Conservation (phyloP, 2,329 filamentous ascomycete species). For the Trichoderma gracile region DNA sequence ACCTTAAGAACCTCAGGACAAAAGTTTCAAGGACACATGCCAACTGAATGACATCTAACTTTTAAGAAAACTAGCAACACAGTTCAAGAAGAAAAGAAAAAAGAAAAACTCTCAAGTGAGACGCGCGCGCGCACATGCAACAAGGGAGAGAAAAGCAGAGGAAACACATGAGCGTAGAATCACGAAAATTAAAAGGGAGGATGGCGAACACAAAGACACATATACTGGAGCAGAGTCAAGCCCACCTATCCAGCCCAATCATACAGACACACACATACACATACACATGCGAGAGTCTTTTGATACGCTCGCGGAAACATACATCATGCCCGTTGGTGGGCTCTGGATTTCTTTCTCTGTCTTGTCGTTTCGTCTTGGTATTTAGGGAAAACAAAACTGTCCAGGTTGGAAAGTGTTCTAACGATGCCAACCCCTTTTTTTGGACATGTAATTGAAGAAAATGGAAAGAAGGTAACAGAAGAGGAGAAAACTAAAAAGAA, state of each 20-base stretch:
- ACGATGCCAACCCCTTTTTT: not conserved
- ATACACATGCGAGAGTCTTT: no score
- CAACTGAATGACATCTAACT: no score
- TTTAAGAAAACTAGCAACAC: no score
- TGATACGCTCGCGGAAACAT: no score
- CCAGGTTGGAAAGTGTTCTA: not conserved
- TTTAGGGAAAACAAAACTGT: not conserved
- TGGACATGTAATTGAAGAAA: not conserved
- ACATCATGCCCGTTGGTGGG: no score
- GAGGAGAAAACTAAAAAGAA: not conserved
- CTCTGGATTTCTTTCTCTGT: not conserved
- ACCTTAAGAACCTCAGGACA: no score
- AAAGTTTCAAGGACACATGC: no score
- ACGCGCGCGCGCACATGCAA: no score
- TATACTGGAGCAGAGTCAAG: not conserved
- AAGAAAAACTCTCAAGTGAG: no score
- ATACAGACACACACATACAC: not conserved
- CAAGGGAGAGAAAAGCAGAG: not conserved
- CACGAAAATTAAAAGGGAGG: not conserved
- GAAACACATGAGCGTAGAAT: not conserved
- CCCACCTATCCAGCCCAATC: not conserved
- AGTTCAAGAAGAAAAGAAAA: no score
- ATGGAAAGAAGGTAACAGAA: not conserved
- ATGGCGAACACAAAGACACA: slow-evolving; percentile 1
- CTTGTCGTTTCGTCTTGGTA: not conserved